Evolutionary conservation across 2,329 filamentous ascomycete genomes (phyloP).

Genomic region (Fusarium devonianum): DNA sequence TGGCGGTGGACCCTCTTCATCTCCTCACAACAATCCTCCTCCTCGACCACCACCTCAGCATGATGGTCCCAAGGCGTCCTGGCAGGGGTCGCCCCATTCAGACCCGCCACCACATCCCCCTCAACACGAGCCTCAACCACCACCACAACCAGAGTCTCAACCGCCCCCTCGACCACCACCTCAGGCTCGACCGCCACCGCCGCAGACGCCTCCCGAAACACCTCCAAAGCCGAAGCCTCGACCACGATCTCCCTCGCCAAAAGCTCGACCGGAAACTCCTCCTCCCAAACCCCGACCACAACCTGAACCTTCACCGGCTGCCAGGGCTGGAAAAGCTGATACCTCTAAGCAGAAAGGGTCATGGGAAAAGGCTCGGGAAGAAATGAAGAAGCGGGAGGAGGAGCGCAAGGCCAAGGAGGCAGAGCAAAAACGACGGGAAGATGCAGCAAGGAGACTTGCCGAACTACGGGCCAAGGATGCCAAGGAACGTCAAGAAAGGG

Average conservation of each 20-base stretch:
- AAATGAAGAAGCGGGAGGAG: slow-evolving; percentile 68
- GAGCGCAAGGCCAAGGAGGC: slow-evolving; percentile 68
- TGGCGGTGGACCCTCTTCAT: too few species aligned
- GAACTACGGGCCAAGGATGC: slow-evolving; percentile 65
- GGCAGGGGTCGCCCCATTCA: too few species aligned
- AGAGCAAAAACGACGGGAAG: slow-evolving; percentile 66
- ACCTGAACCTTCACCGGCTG: slow-evolving; percentile 20
- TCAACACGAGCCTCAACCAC: slow-evolving; percentile 30
- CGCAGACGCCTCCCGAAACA: slow-evolving; percentile 31
- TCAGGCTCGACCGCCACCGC: slow-evolving; percentile 27
- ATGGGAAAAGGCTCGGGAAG: slow-evolving; percentile 75
- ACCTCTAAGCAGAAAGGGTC: slow-evolving; percentile 53
- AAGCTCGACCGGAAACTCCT: slow-evolving; percentile 28
- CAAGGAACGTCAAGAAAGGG: slow-evolving; percentile 53
- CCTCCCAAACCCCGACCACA: slow-evolving; percentile 31
- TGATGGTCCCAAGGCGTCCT: slow-evolving; percentile 22
- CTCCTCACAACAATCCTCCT: too few species aligned
- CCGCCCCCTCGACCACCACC: slow-evolving; percentile 36
- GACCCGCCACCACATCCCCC: slow-evolving; percentile 32
- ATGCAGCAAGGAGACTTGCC: slow-evolving; percentile 59
- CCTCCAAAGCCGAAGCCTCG: slow-evolving; percentile 35
- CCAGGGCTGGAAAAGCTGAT: slow-evolving; percentile 33
- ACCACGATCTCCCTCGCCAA: slow-evolving; percentile 35
- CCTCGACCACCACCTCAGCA: slow-evolving; percentile 36
- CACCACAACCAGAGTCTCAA: slow-evolving; percentile 36